Evolutionary conservation across 2,329 filamentous ascomycete genomes (phyloP).

Genomic region (Reticulascus tulasneorum): DNA sequence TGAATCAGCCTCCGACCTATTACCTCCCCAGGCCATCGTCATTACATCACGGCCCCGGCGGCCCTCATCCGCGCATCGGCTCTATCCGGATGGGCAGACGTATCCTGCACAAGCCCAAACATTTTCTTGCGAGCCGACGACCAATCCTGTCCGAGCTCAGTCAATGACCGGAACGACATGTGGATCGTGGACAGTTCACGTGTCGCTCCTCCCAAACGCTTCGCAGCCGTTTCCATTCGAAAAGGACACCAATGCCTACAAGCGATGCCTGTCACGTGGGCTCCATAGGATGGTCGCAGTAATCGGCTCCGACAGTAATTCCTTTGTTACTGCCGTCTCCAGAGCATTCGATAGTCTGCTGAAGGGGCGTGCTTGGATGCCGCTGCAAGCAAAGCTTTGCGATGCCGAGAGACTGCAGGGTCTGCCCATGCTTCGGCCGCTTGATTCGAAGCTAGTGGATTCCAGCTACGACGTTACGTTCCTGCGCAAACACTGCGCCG

Average conservation of each 20-base stretch:
- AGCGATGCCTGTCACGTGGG: slow-evolving; percentile 56
- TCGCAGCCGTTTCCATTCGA: slow-evolving; percentile 57
- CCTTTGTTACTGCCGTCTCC: slow-evolving; percentile 45
- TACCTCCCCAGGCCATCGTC: slow-evolving; percentile 1
- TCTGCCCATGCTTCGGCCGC: slow-evolving; percentile 55
- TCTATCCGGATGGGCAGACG: too few relatives aligned
- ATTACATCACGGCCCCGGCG: too few relatives aligned
- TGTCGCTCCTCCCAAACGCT: slow-evolving; percentile 53
- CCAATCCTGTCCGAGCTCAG: not conserved
- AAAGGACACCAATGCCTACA: slow-evolving; percentile 58
- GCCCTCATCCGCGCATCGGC: too few relatives aligned
- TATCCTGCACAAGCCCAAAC: not conserved
- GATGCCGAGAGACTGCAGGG: slow-evolving; percentile 51
- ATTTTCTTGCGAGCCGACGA: not conserved
- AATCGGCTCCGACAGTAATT: slow-evolving; percentile 41
- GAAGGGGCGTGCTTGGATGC: slow-evolving; percentile 49
- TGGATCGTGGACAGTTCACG: slow-evolving; percentile 54
- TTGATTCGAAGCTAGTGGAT: slow-evolving; percentile 40
- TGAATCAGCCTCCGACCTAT: not conserved
- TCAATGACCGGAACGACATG: slow-evolving; percentile 1
- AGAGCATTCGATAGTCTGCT: slow-evolving; percentile 47
- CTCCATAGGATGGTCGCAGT: slow-evolving; percentile 55
- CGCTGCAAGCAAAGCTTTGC: slow-evolving; percentile 55
- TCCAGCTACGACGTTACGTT: slow-evolving; percentile 46
- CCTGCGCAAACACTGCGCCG: slow-evolving; percentile 50